Base-by-base conservation (phyloP, 202 grass and related monocot species). In the Carex arenaria region DNA sequence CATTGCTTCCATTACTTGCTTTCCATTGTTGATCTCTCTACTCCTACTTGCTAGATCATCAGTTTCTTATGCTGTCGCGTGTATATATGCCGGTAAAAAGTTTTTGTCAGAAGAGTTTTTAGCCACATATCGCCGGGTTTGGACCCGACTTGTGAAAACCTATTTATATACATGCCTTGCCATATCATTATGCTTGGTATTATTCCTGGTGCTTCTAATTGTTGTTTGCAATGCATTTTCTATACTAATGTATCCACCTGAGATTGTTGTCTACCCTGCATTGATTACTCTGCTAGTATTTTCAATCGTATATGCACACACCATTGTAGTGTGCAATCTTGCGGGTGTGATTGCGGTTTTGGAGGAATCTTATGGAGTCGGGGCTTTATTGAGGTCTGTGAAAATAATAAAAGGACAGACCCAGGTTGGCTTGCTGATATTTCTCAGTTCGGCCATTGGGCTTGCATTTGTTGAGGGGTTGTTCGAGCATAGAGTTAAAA, bases 401-500 rank as follows among this genome's bases (percentile, higher is more conserved):
- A 84, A 85, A 20, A 68, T 98, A 71, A 91, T 98, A 54, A 92
- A 66, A 9, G 95, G 95, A 7, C 91, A 95, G 79, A 98, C 89
- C 10, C 95, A 98, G 80, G 93, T 87, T 2, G 95, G 95, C 10
- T 80, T 98, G 84, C 80, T 95, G 71, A 93, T 98, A 71, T 98
- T 98, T 83, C 92, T 98, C 31, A 87, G 86, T 2, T 93, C 95
- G 28, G 88, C 89, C 17, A 92, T 98, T 31, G 95, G 93, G 3
- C 78, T 98, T 40, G 83, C 91, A 20, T 95, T 98, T 18, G 93
- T 95, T 7, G 90, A 95, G 71, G 95, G 93, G 5, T 84, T 98
- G 26, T 98, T 98, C 60, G 95, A 98, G 88, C 95, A 98, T 80
- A 90, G 95, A 72, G 95, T 98, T 82, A 98, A 98, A 84, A 98